Conservation (phyloP, 2,329 filamentous ascomycete species). For the Onygenales sp. region DNA sequence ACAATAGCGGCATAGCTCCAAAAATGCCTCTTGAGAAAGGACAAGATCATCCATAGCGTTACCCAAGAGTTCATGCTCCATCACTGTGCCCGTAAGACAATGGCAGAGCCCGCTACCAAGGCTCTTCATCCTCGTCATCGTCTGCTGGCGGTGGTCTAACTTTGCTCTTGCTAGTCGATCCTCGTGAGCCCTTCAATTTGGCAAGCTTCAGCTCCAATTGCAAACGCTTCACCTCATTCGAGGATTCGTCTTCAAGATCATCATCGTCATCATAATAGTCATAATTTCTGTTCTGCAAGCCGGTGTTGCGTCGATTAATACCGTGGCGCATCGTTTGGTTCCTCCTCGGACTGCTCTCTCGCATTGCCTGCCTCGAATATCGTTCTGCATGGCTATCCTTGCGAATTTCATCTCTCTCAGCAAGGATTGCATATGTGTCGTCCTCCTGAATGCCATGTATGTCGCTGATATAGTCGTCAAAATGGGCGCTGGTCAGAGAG, state of each 20-base stretch:
- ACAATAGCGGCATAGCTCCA: too few relatives aligned
- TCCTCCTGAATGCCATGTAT: constrained; percentile 1
- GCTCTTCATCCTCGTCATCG: neutral
- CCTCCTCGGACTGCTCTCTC: neutral
- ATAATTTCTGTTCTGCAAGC: neutral
- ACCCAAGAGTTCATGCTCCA: too few relatives aligned
- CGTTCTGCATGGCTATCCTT: neutral
- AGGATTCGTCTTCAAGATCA: neutral
- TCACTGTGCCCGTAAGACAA: too few relatives aligned
- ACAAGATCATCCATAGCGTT: too few relatives aligned
- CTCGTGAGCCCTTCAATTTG: neutral
- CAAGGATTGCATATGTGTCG: neutral
- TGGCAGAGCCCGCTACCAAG: neutral
- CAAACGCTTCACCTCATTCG: neutral
- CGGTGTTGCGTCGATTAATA: neutral
- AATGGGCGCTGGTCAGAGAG: constrained; percentile 1
- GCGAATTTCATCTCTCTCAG: neutral
- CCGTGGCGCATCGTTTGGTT: neutral
- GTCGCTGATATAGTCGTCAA: constrained; percentile 2
- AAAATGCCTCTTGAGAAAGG: too few relatives aligned
- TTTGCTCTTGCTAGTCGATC: neutral
- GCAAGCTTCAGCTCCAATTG: neutral
- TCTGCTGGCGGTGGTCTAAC: neutral
- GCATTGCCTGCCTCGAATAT: neutral
- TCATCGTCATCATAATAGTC: neutral